These are phyloP conservation scores for Coniochaeta sp. DNA, from an alignment of 2,329 filamentous ascomycete genomes.

Conservation along the genomic window DNA sequence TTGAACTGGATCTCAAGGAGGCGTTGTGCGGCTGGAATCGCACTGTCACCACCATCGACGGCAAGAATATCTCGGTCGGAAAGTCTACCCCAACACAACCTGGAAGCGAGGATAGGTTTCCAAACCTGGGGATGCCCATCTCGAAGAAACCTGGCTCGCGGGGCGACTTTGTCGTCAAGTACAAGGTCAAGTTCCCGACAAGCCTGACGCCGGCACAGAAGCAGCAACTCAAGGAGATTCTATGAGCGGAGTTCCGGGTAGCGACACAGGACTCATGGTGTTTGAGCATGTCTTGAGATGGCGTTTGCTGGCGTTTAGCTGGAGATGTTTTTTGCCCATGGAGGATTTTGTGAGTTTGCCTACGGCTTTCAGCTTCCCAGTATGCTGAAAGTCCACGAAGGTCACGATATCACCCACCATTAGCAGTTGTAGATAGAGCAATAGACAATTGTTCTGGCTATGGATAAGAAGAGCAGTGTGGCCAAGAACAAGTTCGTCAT, in stretches of 20 bases:
- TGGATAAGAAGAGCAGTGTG: too few relatives aligned
- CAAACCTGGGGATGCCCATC: conserved; percentile 86
- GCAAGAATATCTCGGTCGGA: conserved; percentile 72
- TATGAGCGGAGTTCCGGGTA: conserved; percentile 35
- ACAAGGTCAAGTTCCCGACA: conserved; percentile 89
- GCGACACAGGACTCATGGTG: not conserved
- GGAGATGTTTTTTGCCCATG: not conserved
- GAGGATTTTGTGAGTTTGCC: not conserved
- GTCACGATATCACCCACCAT: not conserved
- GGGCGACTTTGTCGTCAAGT: conserved; percentile 81
- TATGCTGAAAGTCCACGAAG: not conserved
- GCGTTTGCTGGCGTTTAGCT: not conserved
- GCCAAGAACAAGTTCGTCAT: too few relatives aligned
- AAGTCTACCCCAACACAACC: conserved; percentile 82
- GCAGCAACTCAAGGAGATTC: conserved; percentile 68
- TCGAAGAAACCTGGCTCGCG: conserved; percentile 80
- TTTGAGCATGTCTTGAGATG: not conserved
- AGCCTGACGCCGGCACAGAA: conserved; percentile 73
- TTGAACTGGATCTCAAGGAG: conserved; percentile 86
- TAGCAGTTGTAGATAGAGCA: not conserved
- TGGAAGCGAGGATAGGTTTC: conserved; percentile 73
- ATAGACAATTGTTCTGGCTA: too few relatives aligned
- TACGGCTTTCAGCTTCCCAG: not conserved
- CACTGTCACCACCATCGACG: conserved; percentile 90
- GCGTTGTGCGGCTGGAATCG: conserved; percentile 89